These are phyloP conservation scores for Gardenia jasminoides DNA, from an alignment of 257 asterid species.

Conservation along the genomic window DNA sequence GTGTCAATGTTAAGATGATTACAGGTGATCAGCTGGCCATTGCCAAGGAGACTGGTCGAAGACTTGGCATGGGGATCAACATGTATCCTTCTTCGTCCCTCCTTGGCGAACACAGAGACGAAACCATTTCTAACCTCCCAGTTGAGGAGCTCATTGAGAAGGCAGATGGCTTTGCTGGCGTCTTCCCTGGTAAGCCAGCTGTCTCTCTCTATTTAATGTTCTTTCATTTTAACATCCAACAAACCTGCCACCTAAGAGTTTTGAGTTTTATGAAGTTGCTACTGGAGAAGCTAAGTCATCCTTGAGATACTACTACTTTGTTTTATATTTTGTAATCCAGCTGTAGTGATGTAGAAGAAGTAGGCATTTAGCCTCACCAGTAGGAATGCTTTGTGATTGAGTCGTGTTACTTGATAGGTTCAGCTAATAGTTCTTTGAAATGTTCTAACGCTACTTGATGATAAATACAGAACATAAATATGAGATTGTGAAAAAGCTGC, in stretches of 20 bases:
- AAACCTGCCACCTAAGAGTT: neutral
- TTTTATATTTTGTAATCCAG: neutral
- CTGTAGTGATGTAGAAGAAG: neutral
- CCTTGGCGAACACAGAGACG: conserved; percentile 44
- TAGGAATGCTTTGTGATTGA: neutral
- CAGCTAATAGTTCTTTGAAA: neutral
- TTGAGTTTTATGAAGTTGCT: neutral
- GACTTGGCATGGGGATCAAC: conserved; percentile 54
- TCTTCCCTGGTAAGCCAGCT: conserved; percentile 37
- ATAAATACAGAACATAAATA: conserved; percentile 41
- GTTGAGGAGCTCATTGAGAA: conserved; percentile 49
- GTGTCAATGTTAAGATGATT: conserved; percentile 63
- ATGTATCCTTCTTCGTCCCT: conserved; percentile 57
- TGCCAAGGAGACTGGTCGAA: conserved; percentile 49
- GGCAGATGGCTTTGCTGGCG: conserved; percentile 56
- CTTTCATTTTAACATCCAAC: neutral
- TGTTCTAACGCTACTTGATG: neutral
- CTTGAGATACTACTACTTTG: neutral
- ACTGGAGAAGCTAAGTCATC: neutral
- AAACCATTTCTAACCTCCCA: conserved; percentile 35
- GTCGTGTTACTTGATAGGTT: neutral
- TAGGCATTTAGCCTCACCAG: neutral
- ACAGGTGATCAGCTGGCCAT: conserved; percentile 52
- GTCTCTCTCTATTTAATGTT: neutral
- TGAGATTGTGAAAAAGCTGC: conserved; percentile 47